A percentile compares a stretch with the other conserved stretches of the same genome.
These are phyloP conservation scores for Aspergillus pseudonomiae DNA, from an alignment of 2,329 filamentous ascomycete genomes.

Conservation along the genomic window DNA sequence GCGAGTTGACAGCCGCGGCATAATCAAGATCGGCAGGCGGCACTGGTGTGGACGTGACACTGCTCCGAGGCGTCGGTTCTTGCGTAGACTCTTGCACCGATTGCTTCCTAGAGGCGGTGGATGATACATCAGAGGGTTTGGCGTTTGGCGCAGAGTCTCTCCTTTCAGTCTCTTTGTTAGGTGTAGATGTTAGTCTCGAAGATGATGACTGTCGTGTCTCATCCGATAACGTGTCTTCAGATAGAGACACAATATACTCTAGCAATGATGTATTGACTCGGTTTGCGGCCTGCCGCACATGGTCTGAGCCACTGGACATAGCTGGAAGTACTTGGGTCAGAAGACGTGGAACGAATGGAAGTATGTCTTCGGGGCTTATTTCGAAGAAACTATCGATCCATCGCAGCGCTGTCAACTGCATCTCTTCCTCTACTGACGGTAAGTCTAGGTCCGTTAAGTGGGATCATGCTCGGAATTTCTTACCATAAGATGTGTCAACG, in stretches of 20 bases:
- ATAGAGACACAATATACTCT: slow-evolving; percentile 90
- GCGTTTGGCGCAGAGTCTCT: slow-evolving; percentile 47
- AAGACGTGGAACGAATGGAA: slow-evolving; percentile 91
- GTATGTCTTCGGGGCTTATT: slow-evolving; percentile 94
- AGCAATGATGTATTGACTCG: slow-evolving; percentile 89
- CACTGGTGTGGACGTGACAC: slow-evolving; percentile 49
- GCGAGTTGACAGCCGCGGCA: slow-evolving; percentile 86
- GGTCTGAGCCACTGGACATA: slow-evolving; percentile 88
- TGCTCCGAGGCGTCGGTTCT: slow-evolving; percentile 50
- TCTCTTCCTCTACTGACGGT: slow-evolving; percentile 72
- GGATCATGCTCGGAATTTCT: slow-evolving; percentile 4
- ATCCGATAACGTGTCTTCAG: slow-evolving; percentile 63
- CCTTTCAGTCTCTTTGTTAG: slow-evolving; percentile 42
- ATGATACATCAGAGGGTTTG: slow-evolving; percentile 31
- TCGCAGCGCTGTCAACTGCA: slow-evolving; percentile 83
- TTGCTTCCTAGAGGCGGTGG: slow-evolving; percentile 35
- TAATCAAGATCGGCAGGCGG: slow-evolving; percentile 79
- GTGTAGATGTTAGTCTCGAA: slow-evolving; percentile 46
- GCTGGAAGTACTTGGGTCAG: slow-evolving; percentile 89
- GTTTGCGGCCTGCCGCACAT: slow-evolving; percentile 83
- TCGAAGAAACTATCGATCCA: slow-evolving; percentile 98
- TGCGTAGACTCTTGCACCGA: slow-evolving; percentile 29
- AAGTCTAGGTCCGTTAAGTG: not conserved
- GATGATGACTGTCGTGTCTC: slow-evolving; percentile 41
- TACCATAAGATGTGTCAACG: slow-evolving; percentile 78